phyloP scores from a whole-genome alignment of 352 stramenopile genomes.

The Globisporangium heterothallicum region DNA sequence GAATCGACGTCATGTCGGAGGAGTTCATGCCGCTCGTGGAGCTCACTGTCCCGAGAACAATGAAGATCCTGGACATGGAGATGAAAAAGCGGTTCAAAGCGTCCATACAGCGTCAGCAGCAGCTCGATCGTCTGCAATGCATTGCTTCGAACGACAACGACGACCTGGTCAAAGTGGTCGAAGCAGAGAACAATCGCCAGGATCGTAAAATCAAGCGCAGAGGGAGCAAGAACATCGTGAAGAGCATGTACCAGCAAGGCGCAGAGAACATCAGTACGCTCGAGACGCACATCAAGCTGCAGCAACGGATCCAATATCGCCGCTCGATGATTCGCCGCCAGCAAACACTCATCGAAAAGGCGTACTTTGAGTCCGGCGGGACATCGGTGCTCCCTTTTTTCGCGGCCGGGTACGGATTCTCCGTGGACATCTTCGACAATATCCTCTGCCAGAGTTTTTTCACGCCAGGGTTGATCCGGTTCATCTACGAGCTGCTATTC shows the following conservation, averaged over 20 bases:
- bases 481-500: slow-evolving; percentile 63
- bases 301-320: slow-evolving; percentile 33
- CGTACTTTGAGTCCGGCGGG: slow-evolving; percentile 39
- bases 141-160: slow-evolving; percentile 3
- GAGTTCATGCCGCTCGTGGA: slow-evolving; percentile 57
- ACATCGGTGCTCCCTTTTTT: slow-evolving; percentile 54
- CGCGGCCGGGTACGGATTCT: slow-evolving; percentile 54
- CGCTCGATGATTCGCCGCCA: slow-evolving; percentile 34
- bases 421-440: slow-evolving; percentile 66
- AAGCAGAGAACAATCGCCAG: slow-evolving; percentile 6
- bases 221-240: slow-evolving; percentile 15
- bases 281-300: slow-evolving; percentile 30
- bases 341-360: slow-evolving; percentile 30
- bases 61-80: slow-evolving; percentile 67
- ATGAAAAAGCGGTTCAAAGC: slow-evolving; percentile 36
- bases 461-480: slow-evolving; percentile 50
- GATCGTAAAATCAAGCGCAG: slow-evolving; percentile 8
- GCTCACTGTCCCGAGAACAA: slow-evolving; percentile 51
- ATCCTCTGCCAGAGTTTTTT: slow-evolving; percentile 72
- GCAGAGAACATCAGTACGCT: slow-evolving; percentile 24
- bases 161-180: slow-evolving; percentile 2
- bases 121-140: slow-evolving; percentile 3
- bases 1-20: slow-evolving; percentile 32
- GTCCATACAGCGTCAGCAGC: slow-evolving; percentile 7
- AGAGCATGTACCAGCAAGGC: slow-evolving; percentile 11